Evolutionary conservation across 495 filamentous ascomycete species (phyloP), one percentile per base, ranked within the genome.

Genomic region (Tuber melanosporum): DNA sequence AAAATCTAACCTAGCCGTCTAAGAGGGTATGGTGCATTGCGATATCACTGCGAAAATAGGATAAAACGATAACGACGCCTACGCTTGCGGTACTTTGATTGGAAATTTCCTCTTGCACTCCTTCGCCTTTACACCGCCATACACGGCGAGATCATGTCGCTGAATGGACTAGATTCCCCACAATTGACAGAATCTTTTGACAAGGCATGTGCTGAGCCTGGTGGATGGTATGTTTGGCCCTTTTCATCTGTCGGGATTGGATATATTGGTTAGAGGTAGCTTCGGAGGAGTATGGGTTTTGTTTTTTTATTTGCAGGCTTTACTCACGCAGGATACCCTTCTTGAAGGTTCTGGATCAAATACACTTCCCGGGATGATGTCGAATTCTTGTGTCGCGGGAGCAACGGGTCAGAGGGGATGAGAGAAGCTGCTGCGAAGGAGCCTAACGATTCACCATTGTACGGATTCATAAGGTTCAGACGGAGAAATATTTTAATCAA

Each of bases 161-260:
- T 99, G 86, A 97, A 98, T 91, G 95, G 95, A 79, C 87, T 99
- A 87, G 95, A 98, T 86, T 88, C 89, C 87, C 87, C 89, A 80
- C 88, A 88, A 79, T 87, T 99, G 83, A 88, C 90, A 84, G 94
- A 95, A 85, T 94, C 94, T 79, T 92, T 97, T 86, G 92, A 94
- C 80, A 86, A 88, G 79, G 92, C 94, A 71, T 86, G 91, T 76
- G 88, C 87, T 52, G 96, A 99, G 83, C 90, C 92, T 57, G 95
- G 95, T 85, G 94, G 94, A 91, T 99, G 95, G 95, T 99, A 87
- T 86, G 94, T 88, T 62, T 36, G 52, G 47, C 45, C 57, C 57
- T 41, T 49, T 70, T 73, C 62, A 72, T 43, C 71, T 74, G 19
- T 41, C 43, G 9, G 17, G 39, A 73, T 39, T 3, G 12, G 57